Evolutionary conservation across 805 yeast species (phyloP).

Genomic region (Yarrowia osloensis): DNA sequence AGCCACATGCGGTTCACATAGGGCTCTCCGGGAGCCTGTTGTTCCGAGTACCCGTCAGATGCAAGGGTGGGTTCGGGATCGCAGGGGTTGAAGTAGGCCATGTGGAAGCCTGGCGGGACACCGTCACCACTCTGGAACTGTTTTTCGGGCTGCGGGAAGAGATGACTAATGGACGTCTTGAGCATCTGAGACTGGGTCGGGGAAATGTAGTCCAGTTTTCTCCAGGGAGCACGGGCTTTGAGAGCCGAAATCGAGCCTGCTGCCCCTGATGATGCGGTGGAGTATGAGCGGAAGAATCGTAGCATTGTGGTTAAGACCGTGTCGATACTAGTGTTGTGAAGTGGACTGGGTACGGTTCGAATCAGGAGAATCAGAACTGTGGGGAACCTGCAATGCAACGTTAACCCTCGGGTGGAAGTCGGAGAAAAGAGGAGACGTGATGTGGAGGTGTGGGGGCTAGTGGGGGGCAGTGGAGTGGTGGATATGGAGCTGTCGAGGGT

Average conservation of each 20-base stretch:
- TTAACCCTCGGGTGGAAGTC: slow-evolving; percentile 1
- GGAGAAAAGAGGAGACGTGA: not conserved
- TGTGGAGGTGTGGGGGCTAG: not conserved
- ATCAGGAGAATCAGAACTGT: not conserved
- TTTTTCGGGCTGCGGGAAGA: not conserved
- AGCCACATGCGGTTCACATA: slow-evolving; percentile 73
- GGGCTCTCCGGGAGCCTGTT: slow-evolving; percentile 61
- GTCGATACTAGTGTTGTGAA: not conserved
- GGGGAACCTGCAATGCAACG: slow-evolving; percentile 21
- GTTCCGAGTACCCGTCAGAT: slow-evolving; percentile 76
- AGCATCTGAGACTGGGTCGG: slow-evolving; percentile 38
- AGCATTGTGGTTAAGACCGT: not conserved
- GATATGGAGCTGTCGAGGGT: too few relatives aligned
- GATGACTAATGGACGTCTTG: slow-evolving; percentile 42
- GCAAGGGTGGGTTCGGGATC: slow-evolving; percentile 53
- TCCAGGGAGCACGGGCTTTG: slow-evolving; percentile 37
- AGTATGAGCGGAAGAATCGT: not conserved
- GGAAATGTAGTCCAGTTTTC: slow-evolving; percentile 39
- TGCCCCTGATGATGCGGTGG: not conserved
- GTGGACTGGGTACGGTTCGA: too few relatives aligned
- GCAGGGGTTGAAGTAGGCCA: slow-evolving; percentile 66
- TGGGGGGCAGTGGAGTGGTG: not conserved
- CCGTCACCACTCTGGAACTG: slow-evolving; percentile 33
- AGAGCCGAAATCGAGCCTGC: not conserved
- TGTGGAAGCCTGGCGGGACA: slow-evolving; percentile 57